Evolutionary conservation across 2,329 filamentous ascomycete species (phyloP).

Genomic region (Pseudogymnoascus sp.): DNA sequence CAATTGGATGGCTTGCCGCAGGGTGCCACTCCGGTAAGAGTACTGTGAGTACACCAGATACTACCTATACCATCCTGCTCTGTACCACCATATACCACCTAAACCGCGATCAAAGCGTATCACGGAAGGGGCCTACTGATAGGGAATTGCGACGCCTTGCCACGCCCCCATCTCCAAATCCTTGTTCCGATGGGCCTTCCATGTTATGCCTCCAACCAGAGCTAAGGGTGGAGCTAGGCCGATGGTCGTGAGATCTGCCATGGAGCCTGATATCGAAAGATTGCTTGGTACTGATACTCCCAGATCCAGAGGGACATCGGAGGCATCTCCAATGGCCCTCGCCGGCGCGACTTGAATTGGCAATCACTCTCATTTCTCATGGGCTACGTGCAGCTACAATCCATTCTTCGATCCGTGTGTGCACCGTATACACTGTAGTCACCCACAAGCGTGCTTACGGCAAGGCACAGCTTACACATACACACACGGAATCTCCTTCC

Average conservation of each 20-base stretch:
- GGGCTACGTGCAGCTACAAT: slow-evolving; percentile 4
- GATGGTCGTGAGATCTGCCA: slow-evolving; percentile 4
- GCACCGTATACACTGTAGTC: background rate
- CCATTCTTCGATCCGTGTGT: background rate
- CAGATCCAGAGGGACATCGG: background rate
- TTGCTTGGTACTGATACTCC: background rate
- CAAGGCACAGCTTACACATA: slow-evolving; percentile 6
- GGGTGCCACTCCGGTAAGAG: slow-evolving; percentile 4
- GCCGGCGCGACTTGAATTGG: background rate
- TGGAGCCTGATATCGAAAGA: slow-evolving; percentile 1
- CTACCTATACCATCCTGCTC: background rate
- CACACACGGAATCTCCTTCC: background rate
- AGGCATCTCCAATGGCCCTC: background rate
- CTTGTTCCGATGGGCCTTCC: slow-evolving; percentile 7
- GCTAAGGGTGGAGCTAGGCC: background rate
- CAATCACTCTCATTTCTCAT: background rate
- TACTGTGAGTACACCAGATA: background rate
- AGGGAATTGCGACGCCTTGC: slow-evolving; percentile 7
- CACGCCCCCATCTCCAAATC: background rate
- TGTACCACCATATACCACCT: background rate
- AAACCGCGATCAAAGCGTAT: background rate
- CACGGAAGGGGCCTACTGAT: background rate
- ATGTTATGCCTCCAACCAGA: background rate
- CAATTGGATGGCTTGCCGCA: slow-evolving; percentile 10
- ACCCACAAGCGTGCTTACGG: background rate